Evolutionary conservation across 306 rosid species (phyloP).

Genomic region (Ceratonia siliqua): DNA sequence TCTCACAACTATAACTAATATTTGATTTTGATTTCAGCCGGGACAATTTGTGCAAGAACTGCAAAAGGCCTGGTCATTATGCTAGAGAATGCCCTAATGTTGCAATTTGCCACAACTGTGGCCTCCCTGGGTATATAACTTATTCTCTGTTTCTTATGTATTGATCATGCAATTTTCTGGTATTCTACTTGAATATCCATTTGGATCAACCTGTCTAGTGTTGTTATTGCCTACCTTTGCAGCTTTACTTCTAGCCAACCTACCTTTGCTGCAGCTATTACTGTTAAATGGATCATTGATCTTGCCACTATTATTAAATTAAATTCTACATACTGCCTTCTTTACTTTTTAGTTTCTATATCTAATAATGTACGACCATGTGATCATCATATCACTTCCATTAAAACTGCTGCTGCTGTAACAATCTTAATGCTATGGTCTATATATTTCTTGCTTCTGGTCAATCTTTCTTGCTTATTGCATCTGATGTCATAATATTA

Average conservation of each 20-base stretch:
- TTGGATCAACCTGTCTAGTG: neutral
- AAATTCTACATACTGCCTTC: neutral
- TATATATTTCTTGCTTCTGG: neutral
- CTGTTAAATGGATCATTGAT: neutral
- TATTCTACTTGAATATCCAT: neutral
- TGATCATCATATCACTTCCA: neutral
- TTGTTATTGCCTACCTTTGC: neutral
- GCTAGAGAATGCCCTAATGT: slow-evolving; percentile 99
- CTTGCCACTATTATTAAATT: neutral
- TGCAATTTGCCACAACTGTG: slow-evolving; percentile 95
- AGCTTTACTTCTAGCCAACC: too few species aligned
- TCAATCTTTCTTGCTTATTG: neutral
- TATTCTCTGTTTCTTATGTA: slow-evolving; percentile 9
- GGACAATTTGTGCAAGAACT: slow-evolving; percentile 96
- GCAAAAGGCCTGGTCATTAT: slow-evolving; percentile 98
- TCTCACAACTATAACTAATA: slow-evolving; percentile 12
- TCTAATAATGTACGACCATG: neutral
- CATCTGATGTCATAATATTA: slow-evolving; percentile 18
- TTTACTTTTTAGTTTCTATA: neutral
- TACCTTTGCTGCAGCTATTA: neutral
- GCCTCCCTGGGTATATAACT: slow-evolving; percentile 83
- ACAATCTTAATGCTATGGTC: neutral
- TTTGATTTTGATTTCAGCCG: slow-evolving; percentile 61
- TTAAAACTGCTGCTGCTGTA: neutral
- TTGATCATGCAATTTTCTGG: slow-evolving; percentile 5